Base-by-base conservation (phyloP, 1,284 basidiomycete genomes). In the Puccinia polysora region DNA sequence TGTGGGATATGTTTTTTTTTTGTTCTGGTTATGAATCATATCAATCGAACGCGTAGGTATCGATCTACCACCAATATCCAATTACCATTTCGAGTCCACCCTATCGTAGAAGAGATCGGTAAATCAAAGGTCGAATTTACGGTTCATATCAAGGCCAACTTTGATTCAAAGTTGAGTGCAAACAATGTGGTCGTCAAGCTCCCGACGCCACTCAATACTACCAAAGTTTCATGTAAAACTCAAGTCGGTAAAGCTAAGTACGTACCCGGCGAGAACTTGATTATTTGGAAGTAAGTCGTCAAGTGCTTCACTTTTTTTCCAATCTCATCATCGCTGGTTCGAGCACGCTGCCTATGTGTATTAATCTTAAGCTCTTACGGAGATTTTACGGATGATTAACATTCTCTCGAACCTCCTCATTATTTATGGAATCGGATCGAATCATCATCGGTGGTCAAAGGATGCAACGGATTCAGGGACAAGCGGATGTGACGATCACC, bases 221-320 rank as follows among this genome's bases (percentile, higher is more conserved):
- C 92, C 0, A 87, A 84, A 30, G 93, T 93, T 10, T 90, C 94
- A 72, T 92, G 90, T 80, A 94, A 97, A 80, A 90, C 91, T 1
- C 86, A 86, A 2, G 86, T 86, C 58, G 96, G 96, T 3, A 98
- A 98, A 82, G 96, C 94, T 6, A 98, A 98, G 80, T 98, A 97
- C 78, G 89, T 89, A 0, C 93, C 95, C 0, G 89, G 85, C 0
- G 96, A 98, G 81, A 97, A 97, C 76, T 85, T 93, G 38, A 89
- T 98, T 68, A 84, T 97, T 0, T 99, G 96, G 96, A 97, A 97
- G 93, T 95, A 79, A 78, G 93, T 85, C 52, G 12, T 38, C 47
- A 4, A 47, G 63, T 49, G 52, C 55, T 32, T 50, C 34, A 34
- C 30, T 25, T 32, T 34, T 67, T 8, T 12, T 25, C 10, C n/a